Evolutionary conservation across 495 filamentous ascomycete genomes (phyloP), one percentile per base, ranked within the genome.

Genomic region (Penicillium steckii): DNA sequence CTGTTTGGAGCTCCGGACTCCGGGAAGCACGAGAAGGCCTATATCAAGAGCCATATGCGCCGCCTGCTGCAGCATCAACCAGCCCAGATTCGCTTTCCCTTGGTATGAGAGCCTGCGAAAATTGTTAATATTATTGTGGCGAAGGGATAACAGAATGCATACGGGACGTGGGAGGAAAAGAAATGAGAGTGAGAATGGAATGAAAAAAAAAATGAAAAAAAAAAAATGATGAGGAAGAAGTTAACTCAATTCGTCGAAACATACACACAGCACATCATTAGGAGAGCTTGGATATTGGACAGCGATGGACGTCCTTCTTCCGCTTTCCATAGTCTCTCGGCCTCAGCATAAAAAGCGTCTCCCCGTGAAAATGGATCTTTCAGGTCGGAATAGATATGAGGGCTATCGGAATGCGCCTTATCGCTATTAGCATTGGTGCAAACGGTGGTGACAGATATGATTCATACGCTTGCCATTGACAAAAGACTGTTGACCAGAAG

Each of bases 361-460:
- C 72, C 72, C 22, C 64, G 59, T n/a, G 66, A 67, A 24, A 58
- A 56, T n/a, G 51, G 29, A 41, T 71, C 51, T 1, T 57, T 61
- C 7, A 53, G 48, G 25, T 60, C 37, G 15, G 63, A 62, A 18
- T 68, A 56, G 3, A 86, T 62, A 7, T 80, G 79, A 1, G 77
- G 64, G 43, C 80, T 75, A 48, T 83, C 71, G 4, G 82, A 80
- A 46, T 72, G 64, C 12, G 52, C 54, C 70, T 73, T 40, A 24
- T 21, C 2, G 13, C 12, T 12, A n/a, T 15, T 55, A 8, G 1
- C 37, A 62, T 25, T 61, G 51, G 22, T 45, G 35, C n/a, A 23
- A 24, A 27, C 2, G 32, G 44, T 19, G 24, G n/a, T 24, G 44
- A 25, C 33, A n/a, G 13, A 18, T 15, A 15, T 37, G 13, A 15